Evolutionary conservation across 176 grass and related monocot genomes (phyloP).

Genomic region (Chrysopogon serrulatus): DNA sequence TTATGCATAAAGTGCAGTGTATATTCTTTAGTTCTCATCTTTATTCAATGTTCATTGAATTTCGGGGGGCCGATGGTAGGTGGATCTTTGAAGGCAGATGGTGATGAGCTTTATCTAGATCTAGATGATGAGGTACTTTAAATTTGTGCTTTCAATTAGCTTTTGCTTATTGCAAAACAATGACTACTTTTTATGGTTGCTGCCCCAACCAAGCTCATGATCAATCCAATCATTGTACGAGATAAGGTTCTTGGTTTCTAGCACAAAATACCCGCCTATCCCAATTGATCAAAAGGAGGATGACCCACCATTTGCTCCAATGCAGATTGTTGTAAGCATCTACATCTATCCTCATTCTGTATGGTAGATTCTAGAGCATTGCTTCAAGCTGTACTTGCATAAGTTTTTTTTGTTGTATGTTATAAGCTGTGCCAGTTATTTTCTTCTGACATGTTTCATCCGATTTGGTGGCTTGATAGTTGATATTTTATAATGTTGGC

Average conservation of each 20-base stretch:
- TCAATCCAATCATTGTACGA: conserved; percentile 32
- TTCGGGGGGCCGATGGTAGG: conserved; percentile 63
- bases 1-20: neutral
- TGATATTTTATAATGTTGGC: neutral
- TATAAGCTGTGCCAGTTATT: neutral
- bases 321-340: conserved; percentile 73
- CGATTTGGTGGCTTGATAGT: neutral
- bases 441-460: neutral
- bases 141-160: neutral
- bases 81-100: conserved; percentile 61
- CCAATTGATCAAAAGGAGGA: conserved; percentile 80
- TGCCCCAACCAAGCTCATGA: neutral
- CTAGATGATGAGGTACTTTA: conserved; percentile 77
- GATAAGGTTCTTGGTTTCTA: conserved; percentile 82
- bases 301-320: conserved; percentile 73
- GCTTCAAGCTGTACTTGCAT: neutral
- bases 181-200: neutral
- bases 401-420: neutral
- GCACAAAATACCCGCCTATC: conserved; percentile 72
- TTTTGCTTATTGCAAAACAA: neutral
- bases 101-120: conserved; percentile 62
- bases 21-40: conserved; percentile 19
- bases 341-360: neutral
- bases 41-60: conserved; percentile 1
- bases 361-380: neutral